Percentiles rank a stretch among this genome's conserved stretches.
phyloP scores from a whole-genome alignment of 257 asterid genomes.

The Solanum etuberosum region DNA sequence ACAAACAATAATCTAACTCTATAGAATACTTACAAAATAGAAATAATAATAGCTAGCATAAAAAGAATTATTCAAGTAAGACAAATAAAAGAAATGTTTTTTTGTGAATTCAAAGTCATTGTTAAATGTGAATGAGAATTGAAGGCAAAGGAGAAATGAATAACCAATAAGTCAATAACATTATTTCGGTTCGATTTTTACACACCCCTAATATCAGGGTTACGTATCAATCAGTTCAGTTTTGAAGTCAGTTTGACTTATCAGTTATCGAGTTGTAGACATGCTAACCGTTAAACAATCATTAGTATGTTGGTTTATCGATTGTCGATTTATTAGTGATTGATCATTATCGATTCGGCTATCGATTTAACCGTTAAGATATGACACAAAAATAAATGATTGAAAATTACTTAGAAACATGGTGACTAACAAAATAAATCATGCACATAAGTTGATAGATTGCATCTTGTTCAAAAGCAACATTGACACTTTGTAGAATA shows the following conservation, averaged over 20 bases:
- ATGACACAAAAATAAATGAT: too few species aligned
- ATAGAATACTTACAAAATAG: too few species aligned
- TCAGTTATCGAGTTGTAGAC: neutral
- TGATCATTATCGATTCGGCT: fast-evolving
- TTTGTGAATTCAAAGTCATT: neutral
- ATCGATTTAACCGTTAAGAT: neutral
- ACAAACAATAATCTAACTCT: too few species aligned
- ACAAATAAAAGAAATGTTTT: too few species aligned
- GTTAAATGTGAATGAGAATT: neutral
- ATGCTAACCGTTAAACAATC: too few species aligned
- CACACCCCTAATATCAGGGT: neutral
- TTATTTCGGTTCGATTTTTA: fast-evolving
- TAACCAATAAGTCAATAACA: neutral
- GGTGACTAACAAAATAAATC: neutral
- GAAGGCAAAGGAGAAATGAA: fast-evolving
- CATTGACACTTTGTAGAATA: neutral
- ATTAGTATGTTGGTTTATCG: neutral
- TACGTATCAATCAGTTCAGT: fast-evolving
- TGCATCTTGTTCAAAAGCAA: neutral
- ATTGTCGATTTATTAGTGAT: neutral
- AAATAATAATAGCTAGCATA: too few species aligned
- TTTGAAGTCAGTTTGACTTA: too few species aligned
- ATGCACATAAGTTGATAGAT: too few species aligned
- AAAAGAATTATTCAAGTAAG: too few species aligned
- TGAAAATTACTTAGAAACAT: neutral